Conservation (phyloP, 768 basidiomycete species). For the Clathrus columnatus region DNA sequence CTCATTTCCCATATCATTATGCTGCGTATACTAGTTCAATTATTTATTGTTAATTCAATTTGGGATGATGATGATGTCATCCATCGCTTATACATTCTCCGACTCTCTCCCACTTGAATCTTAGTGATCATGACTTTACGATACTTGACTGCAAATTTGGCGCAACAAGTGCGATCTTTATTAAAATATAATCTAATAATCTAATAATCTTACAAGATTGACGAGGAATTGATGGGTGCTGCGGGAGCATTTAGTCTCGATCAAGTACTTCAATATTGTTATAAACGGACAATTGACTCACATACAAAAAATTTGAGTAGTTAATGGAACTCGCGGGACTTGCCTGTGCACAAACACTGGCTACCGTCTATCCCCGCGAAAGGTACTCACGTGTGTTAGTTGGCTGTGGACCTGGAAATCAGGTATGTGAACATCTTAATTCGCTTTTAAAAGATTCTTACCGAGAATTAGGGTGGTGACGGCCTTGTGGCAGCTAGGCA, state of each 20-base stretch:
- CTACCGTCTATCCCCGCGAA: constrained; percentile 63
- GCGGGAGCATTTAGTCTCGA: constrained; percentile 92
- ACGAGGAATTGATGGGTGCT: constrained; percentile 85
- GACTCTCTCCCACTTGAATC: background rate
- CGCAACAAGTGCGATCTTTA: constrained; percentile 52
- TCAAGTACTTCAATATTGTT: constrained; percentile 46
- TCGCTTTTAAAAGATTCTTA: background rate
- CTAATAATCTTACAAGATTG: constrained; percentile 51
- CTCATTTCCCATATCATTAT: background rate
- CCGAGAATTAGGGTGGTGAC: constrained; percentile 57
- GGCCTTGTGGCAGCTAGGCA: constrained; percentile 95
- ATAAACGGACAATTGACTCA: background rate
- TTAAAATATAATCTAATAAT: background rate
- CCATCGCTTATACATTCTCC: background rate
- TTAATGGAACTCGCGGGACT: constrained; percentile 96
- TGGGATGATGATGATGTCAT: background rate
- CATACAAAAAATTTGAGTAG: constrained; percentile 34
- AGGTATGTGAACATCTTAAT: constrained; percentile 33
- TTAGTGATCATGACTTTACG: constrained; percentile 42
- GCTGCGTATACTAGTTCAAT: background rate
- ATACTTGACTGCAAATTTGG: constrained; percentile 61
- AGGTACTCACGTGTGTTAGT: constrained; percentile 76
- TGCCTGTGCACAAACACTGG: constrained; percentile 83
- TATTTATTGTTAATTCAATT: background rate
- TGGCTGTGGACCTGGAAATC: constrained; percentile 95